These are phyloP conservation scores for Daldinia decipiens DNA, from an alignment of 495 filamentous ascomycete genomes.

Conservation along the genomic window DNA sequence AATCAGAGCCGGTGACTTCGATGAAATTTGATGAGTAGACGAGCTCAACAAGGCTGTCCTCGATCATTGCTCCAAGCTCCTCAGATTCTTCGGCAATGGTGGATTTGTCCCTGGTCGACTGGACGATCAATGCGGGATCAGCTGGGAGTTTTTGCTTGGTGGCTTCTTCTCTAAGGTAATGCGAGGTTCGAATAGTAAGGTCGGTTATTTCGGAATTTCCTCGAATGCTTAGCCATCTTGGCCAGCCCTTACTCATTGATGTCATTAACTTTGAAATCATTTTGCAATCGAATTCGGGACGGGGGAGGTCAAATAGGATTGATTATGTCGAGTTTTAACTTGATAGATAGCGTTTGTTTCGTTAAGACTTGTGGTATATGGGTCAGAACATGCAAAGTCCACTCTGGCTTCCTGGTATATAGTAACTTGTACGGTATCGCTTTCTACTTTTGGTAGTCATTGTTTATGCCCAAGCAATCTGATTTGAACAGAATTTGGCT, in stretches of 20 bases:
- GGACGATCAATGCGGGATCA: neutral
- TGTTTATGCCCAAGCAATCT: no score
- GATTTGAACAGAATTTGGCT: no score
- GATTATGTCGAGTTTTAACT: no score
- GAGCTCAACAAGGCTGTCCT: conserved; percentile 25
- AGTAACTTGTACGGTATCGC: no score
- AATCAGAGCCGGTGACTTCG: conserved; percentile 39
- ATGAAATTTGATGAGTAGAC: conserved; percentile 50
- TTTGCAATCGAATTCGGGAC: neutral
- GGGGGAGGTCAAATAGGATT: no score
- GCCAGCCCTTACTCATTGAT: neutral
- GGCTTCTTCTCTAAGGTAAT: neutral
- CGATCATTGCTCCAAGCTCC: conserved; percentile 6
- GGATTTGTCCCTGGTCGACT: neutral
- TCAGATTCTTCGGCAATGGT: neutral
- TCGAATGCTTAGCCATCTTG: neutral
- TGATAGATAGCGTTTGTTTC: no score
- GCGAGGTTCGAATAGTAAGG: neutral
- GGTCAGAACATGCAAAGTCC: no score
- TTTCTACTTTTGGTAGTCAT: no score
- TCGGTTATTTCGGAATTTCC: neutral
- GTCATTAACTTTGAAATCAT: neutral
- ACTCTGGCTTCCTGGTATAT: no score
- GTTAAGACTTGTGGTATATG: no score
- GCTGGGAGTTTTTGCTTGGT: neutral